Conservation (phyloP, 176 grass and related monocot genomes). For the Triticum dicoccoides region DNA sequence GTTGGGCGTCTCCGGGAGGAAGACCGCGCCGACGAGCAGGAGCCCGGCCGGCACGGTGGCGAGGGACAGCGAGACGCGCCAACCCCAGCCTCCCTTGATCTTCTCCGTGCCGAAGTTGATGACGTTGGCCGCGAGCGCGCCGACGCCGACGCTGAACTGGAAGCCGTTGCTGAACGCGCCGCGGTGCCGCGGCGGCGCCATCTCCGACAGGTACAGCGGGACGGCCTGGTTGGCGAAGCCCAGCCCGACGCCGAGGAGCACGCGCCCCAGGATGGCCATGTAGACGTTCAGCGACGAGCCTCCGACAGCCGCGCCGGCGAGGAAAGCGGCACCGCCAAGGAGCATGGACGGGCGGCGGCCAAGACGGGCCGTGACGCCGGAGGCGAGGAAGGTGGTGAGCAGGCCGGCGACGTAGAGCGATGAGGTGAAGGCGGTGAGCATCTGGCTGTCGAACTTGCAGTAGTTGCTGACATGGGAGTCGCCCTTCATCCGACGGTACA, state of each 20-base stretch:
- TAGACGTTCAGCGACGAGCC: slow-evolving; percentile 48
- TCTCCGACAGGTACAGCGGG: slow-evolving; percentile 80
- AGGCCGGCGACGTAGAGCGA: slow-evolving; percentile 74
- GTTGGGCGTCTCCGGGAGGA: slow-evolving; percentile 65
- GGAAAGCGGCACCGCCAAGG: slow-evolving; percentile 62
- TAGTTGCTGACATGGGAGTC: slow-evolving; percentile 69
- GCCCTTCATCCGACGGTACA: slow-evolving; percentile 54
- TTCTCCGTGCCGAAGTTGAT: slow-evolving; percentile 69
- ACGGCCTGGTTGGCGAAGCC: slow-evolving; percentile 67
- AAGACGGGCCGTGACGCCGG: slow-evolving; percentile 31
- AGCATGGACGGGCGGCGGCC: slow-evolving; percentile 58
- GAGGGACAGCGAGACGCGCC: slow-evolving; percentile 60
- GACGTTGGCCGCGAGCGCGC: slow-evolving; percentile 49
- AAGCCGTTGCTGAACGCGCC: slow-evolving; percentile 72
- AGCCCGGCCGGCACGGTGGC: slow-evolving; percentile 54
- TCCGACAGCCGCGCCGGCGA: slow-evolving; percentile 37
- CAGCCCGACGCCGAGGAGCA: slow-evolving; percentile 65
- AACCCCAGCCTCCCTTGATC: slow-evolving; percentile 49
- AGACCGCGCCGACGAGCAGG: slow-evolving; percentile 41
- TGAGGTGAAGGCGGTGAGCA: slow-evolving; percentile 73
- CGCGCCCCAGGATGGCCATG: slow-evolving; percentile 61
- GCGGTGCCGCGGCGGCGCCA: slow-evolving; percentile 56
- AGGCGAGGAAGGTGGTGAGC: slow-evolving; percentile 50
- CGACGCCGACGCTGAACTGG: slow-evolving; percentile 53
- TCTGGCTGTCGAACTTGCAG: slow-evolving; percentile 97